Evolutionary conservation across 768 basidiomycete species (phyloP), one percentile per base, ranked within the genome.

Genomic region (Hericium rajendrae): DNA sequence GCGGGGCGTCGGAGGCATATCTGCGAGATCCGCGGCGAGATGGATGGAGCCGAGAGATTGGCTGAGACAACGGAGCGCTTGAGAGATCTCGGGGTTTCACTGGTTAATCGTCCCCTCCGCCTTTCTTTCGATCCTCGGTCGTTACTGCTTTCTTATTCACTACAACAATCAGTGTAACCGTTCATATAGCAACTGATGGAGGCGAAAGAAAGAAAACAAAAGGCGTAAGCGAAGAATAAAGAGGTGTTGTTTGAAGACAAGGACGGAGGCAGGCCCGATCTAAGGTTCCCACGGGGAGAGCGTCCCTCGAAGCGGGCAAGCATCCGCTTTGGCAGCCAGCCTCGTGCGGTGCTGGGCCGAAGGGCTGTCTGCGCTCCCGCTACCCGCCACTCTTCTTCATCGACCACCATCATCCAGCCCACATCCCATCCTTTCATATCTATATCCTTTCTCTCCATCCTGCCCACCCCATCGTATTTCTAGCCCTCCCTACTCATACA

Each of bases 271-370:
- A 38, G 52, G 52, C 52, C 18, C 32, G 43, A 46, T 46, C 9
- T 11, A 10, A 37, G 41, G 3, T 54, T 54, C 54, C 54, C 54
- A 56, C 48, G 46, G 46, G 37, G 28, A 46, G 15, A 12, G 13
- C n/a, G 40, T 15, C 40, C 41, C 12, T 18, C 38, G 6, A 39
- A 46, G 51, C 48, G 56, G 56, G n/a, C 52, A 41, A 48, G 22
- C 20, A 48, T 56, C 49, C 61, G 61, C 61, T 49, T 62, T 53
- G 37, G 54, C 16, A 56, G 56, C 53, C 43, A 15, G 60, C 62
- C 62, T 62, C 62, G 61, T 62, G 62, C 60, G 54, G 18, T 54
- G 56, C 59, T 55, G 55, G 62, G 62, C 62, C 60, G 61, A 58
- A 56, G 62, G 62, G 62, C 60, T 58, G 16, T 20, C 49, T 26